phyloP scores from a whole-genome alignment of 2,329 filamentous ascomycete species.

The Sphaerulina musiva region DNA sequence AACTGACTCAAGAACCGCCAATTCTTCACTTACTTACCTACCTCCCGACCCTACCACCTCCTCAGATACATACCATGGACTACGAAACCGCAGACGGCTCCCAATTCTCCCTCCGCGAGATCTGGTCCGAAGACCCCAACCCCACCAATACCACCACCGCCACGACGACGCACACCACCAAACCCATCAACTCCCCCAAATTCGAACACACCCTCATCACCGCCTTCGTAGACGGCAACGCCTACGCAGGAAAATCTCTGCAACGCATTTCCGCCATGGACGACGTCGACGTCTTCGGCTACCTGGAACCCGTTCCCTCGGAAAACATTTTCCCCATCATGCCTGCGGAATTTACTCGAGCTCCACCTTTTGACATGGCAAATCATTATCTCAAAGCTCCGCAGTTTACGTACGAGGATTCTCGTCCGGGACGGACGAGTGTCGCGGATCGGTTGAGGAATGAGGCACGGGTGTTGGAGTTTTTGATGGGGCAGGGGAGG shows the following conservation, averaged over 20 bases:
- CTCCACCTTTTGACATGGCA: constrained; percentile 15
- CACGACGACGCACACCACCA: background rate
- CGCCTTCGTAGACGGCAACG: constrained; percentile 27
- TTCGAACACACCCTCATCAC: constrained; percentile 24
- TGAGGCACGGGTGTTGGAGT: constrained; percentile 27
- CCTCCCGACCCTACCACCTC: background rate
- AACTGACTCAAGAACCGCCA: background rate
- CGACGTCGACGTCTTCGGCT: constrained; percentile 23
- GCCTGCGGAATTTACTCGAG: constrained; percentile 17
- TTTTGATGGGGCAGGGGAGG: constrained; percentile 17
- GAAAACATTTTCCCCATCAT: constrained; percentile 27
- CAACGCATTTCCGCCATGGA: constrained; percentile 21
- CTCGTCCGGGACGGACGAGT: constrained; percentile 26
- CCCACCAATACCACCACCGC: no score
- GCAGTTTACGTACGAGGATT: constrained; percentile 28
- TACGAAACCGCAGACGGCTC: constrained; percentile 29
- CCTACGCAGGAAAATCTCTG: constrained; percentile 23
- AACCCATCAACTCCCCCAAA: background rate
- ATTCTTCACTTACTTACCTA: background rate
- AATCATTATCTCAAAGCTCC: constrained; percentile 32
- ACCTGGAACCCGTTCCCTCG: constrained; percentile 23
- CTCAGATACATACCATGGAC: constrained; percentile 18
- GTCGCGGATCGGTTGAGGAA: constrained; percentile 28
- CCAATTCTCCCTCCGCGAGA: constrained; percentile 26
- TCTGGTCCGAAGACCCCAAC: constrained; percentile 14